Conservation (phyloP, 768 basidiomycete species). For the Suillus luteus region DNA sequence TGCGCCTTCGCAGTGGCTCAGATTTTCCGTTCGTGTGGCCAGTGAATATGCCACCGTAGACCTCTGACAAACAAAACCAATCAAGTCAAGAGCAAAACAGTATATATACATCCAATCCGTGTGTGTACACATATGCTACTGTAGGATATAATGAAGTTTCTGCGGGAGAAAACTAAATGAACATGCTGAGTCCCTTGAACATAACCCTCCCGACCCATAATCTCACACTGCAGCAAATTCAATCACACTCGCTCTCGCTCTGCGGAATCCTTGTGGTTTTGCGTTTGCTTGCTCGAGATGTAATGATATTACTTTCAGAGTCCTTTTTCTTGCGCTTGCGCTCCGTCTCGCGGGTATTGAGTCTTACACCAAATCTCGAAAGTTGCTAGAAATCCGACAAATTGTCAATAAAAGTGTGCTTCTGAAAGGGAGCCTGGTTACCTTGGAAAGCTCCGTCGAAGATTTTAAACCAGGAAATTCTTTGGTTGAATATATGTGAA, state of each 20-base stretch:
- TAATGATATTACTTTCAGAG: constrained; percentile 12
- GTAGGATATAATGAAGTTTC: not conserved
- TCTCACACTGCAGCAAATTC: not conserved
- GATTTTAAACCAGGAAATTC: constrained; percentile 72
- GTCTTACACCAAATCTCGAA: constrained; percentile 35
- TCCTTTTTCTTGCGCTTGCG: constrained; percentile 38
- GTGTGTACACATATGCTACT: not conserved
- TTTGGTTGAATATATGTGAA: constrained; percentile 72
- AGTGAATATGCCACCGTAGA: not conserved
- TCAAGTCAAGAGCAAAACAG: not conserved
- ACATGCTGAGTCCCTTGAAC: not conserved
- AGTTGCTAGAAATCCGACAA: constrained; percentile 29
- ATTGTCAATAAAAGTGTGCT: not conserved
- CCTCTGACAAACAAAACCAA: no score
- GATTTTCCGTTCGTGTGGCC: not conserved
- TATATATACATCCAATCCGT: not conserved
- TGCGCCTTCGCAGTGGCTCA: not conserved
- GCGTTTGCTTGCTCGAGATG: not conserved
- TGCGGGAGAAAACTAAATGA: not conserved
- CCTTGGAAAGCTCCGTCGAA: constrained; percentile 73
- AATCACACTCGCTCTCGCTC: constrained; percentile 31
- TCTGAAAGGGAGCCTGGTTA: constrained; percentile 20
- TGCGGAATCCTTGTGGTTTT: not conserved
- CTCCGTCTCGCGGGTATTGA: constrained; percentile 39
- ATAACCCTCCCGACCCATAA: no score